Evolutionary conservation across 1,284 basidiomycete genomes (phyloP).

Genomic region (Blastosporella zonata): DNA sequence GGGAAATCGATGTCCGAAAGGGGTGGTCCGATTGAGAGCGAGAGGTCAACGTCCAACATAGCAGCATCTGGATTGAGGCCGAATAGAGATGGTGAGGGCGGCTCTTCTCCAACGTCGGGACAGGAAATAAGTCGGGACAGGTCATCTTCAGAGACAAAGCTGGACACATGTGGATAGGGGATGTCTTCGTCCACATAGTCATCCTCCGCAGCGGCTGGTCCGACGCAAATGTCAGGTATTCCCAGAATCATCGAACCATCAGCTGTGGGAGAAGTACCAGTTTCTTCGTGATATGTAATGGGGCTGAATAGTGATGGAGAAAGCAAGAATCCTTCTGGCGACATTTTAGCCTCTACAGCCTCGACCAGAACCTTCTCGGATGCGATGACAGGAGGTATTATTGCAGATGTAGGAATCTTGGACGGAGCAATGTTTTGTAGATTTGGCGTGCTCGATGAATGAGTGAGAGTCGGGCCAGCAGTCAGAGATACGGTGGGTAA

Average conservation of each 20-base stretch:
- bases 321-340: background rate
- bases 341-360: background rate
- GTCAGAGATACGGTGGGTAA: slow-evolving; percentile 8
- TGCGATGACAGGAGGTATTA: slow-evolving; percentile 1
- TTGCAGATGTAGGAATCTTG: background rate
- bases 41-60: slow-evolving; percentile 3
- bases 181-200: background rate
- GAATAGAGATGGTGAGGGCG: slow-evolving; percentile 10
- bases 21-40: slow-evolving; percentile 11
- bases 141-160: slow-evolving; percentile 14
- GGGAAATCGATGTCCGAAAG: slow-evolving; percentile 1
- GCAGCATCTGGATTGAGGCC: slow-evolving; percentile 1
- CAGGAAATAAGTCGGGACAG: slow-evolving; percentile 7
- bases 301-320: slow-evolving; percentile 8
- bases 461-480: background rate
- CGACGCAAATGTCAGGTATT: slow-evolving; percentile 10
- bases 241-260: background rate
- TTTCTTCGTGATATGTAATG: background rate
- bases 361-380: background rate
- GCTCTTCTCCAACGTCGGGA: slow-evolving; percentile 6
- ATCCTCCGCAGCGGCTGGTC: slow-evolving; percentile 1
- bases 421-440: background rate
- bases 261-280: background rate
- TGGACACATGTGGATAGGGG: slow-evolving; percentile 8
- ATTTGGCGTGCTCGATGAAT: slow-evolving; percentile 10